Evolutionary conservation across 192 early-diverging fungal genomes (phyloP).

Genomic region (Backusella tuberculispora): DNA sequence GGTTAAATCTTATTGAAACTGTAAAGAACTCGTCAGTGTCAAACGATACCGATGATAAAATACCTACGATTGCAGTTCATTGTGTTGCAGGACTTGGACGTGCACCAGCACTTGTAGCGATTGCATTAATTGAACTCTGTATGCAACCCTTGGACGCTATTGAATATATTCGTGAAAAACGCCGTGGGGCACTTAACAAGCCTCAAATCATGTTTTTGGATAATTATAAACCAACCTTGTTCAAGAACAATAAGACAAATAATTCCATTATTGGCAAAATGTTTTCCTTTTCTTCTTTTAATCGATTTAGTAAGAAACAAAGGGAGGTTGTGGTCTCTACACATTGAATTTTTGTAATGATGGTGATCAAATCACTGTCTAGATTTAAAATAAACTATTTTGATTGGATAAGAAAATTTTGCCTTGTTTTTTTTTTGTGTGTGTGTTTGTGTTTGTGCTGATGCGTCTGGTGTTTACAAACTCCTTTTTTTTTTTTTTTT

Average conservation of each 20-base stretch:
- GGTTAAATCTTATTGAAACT: slow-evolving; percentile 65
- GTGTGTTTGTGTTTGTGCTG: not conserved
- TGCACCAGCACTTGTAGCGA: slow-evolving; percentile 87
- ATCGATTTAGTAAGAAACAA: not conserved
- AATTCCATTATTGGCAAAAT: not conserved
- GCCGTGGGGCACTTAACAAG: slow-evolving; percentile 84
- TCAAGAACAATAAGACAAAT: not conserved
- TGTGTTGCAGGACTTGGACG: slow-evolving; percentile 96
- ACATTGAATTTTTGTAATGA: not conserved
- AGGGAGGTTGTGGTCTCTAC: not conserved
- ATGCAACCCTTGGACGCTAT: slow-evolving; percentile 78
- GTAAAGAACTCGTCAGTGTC: slow-evolving; percentile 27
- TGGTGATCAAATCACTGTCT: not conserved
- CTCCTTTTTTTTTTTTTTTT: not conserved
- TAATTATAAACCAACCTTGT: slow-evolving; percentile 38
- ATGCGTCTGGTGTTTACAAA: not conserved
- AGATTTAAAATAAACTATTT: not conserved
- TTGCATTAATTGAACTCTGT: slow-evolving; percentile 79
- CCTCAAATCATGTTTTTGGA: slow-evolving; percentile 68
- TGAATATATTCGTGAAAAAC: slow-evolving; percentile 71
- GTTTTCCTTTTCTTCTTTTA: not conserved
- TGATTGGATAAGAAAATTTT: not conserved
- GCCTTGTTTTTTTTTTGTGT: not conserved
- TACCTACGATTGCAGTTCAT: slow-evolving; percentile 83
- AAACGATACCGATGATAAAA: not conserved